Base-by-base conservation (phyloP, 2,329 filamentous ascomycete species). In the Nothophoma quercina region DNA sequence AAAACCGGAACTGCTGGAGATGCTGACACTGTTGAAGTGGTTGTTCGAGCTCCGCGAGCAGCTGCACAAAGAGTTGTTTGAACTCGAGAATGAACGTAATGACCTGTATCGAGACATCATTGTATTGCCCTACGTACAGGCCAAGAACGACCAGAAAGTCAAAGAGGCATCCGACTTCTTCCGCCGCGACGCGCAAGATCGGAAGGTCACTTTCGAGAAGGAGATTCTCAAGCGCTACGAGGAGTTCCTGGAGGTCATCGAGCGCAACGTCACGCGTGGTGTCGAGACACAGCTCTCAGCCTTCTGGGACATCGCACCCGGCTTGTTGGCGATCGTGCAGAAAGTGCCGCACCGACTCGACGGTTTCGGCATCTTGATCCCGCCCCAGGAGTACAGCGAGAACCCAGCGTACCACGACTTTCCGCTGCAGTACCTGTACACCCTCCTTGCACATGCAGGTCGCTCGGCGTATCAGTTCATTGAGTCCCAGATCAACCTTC, bases 401-500 rank as follows among this genome's bases (percentile, higher is more conserved):
- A 98, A 93, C 65, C 91, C 92, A 0, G 82, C 82, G 15, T 98
- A 97, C 71, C 82, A 84, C 59, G 79, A 85, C 1, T 90, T 91
- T 68, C 95, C 95, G 9, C 76, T 97, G 69, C 91, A 97, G 75
- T 98, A 99, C 71, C 82, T 99, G 0, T 95, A 92, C 73, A 89
- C 87, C 38, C 79, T 98, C 19, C 81, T 99, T 7, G 84, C 88
- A 5, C 93, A 98, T 67, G 89, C 92, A 0, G 91, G 96, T 72
- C 96, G 95, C 78, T 93, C 89, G 64, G 93, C 91, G 7, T 96
- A 96, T 68, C 95, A 98, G 73, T 98, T 96, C 75, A 97, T 98
- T 67, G 95, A 98, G 78, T 89, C 87, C 6, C 93, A 98, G 78
- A 93, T 87, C 23, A 97, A 97, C 68, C 79, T 97, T 26, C 81